A percentile compares a stretch with the other conserved stretches of the same genome.
phyloP scores from a whole-genome alignment of 768 basidiomycete genomes.

The Lactarius sanguifluus region DNA sequence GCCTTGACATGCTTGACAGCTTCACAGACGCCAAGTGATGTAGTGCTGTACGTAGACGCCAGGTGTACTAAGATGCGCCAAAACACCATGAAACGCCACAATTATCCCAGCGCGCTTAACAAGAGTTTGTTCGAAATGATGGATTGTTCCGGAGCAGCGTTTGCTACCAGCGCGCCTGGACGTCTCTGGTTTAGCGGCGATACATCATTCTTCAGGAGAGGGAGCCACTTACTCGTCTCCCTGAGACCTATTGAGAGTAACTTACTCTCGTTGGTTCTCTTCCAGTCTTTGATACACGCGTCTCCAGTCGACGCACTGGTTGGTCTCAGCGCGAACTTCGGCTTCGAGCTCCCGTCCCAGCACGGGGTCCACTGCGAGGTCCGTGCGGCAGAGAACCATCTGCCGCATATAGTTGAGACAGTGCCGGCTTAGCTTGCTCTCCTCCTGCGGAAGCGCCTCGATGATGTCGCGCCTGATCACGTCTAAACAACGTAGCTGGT shows the following conservation, averaged over 20 bases:
- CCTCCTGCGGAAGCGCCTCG: not conserved
- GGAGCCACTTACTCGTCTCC: not conserved
- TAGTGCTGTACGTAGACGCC: not conserved
- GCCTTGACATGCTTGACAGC: not conserved
- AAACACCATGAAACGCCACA: not conserved
- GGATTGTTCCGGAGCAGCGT: no score
- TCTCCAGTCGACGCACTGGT: conserved; percentile 19
- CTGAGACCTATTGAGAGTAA: conserved; percentile 4
- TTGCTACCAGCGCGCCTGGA: not conserved
- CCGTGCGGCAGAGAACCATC: conserved; percentile 40
- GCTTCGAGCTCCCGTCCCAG: conserved; percentile 17
- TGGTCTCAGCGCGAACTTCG: conserved; percentile 16
- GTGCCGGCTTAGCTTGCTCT: conserved; percentile 31
- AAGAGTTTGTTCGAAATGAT: not conserved
- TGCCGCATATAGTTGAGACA: conserved; percentile 45
- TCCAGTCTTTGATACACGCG: conserved; percentile 17
- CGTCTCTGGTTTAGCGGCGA: not conserved
- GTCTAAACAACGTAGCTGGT: conserved; percentile 44
- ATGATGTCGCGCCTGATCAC: conserved; percentile 36
- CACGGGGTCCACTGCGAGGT: conserved; percentile 36
- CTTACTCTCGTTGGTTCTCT: conserved; percentile 16
- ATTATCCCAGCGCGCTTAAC: not conserved
- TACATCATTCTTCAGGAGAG: not conserved
- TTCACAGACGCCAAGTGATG: not conserved
- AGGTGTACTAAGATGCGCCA: not conserved